phyloP scores from a whole-genome alignment of 495 filamentous ascomycete genomes.

The Halenospora varia region DNA sequence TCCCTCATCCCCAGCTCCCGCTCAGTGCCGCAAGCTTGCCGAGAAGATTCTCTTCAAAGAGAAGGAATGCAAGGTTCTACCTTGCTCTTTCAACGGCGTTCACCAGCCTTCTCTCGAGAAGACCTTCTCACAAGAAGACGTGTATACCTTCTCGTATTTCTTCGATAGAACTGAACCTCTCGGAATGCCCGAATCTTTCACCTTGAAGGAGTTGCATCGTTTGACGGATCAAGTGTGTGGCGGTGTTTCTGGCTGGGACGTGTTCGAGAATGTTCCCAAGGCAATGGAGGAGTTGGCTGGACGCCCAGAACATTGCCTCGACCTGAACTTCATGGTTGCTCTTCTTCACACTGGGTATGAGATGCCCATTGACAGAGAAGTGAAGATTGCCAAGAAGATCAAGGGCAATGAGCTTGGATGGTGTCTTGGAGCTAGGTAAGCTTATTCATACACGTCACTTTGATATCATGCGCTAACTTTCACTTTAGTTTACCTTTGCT shows the following conservation, averaged over 20 bases:
- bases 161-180: slow-evolving; percentile 87
- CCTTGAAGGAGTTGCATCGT: slow-evolving; percentile 78
- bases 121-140: slow-evolving; percentile 87
- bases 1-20: slow-evolving; percentile 66
- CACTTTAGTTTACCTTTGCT: slow-evolving; percentile 64
- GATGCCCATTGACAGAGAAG: slow-evolving; percentile 93
- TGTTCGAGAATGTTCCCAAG: slow-evolving; percentile 67
- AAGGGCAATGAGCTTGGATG: slow-evolving; percentile 95
- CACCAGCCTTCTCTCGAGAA: slow-evolving; percentile 90
- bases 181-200: slow-evolving; percentile 95
- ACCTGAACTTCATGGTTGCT: slow-evolving; percentile 92
- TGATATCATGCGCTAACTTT: not conserved
- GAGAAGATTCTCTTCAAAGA: slow-evolving; percentile 92
- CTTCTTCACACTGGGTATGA: slow-evolving; percentile 95
- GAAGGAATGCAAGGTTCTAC: slow-evolving; percentile 70
- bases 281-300: slow-evolving; percentile 71
- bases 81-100: slow-evolving; percentile 96
- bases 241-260: slow-evolving; percentile 71
- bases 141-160: slow-evolving; percentile 97
- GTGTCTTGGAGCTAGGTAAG: slow-evolving; percentile 94
- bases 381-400: slow-evolving; percentile 98
- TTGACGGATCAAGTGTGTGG: slow-evolving; percentile 80
- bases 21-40: slow-evolving; percentile 84
- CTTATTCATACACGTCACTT: slow-evolving; percentile 5
- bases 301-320: slow-evolving; percentile 86